A percentile compares a stretch with the other conserved stretches of the same genome.
Evolutionary conservation across 2,329 filamentous ascomycete genomes (phyloP).

Genomic region (Davidsoniella australis): DNA sequence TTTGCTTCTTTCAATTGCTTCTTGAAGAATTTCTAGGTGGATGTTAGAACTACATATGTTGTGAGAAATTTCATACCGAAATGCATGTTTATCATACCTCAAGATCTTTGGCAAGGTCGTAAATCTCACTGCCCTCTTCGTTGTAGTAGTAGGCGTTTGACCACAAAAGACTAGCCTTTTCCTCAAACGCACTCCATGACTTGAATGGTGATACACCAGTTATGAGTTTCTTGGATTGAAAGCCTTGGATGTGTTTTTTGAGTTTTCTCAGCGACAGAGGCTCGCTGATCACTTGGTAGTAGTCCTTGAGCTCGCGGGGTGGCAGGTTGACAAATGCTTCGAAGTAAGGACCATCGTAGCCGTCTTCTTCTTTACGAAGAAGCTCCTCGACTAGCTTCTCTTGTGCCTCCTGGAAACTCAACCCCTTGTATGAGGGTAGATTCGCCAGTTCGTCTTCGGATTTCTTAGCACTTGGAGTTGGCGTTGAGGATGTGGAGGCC

Average conservation of each 20-base stretch:
- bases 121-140: slow-evolving; percentile 78
- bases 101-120: slow-evolving; percentile 56
- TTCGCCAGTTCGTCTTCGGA: slow-evolving; percentile 19
- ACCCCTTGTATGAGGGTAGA: slow-evolving; percentile 48
- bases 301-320: slow-evolving; percentile 59
- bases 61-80: background rate
- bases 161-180: slow-evolving; percentile 69
- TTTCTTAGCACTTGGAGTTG: slow-evolving; percentile 8
- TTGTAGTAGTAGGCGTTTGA: slow-evolving; percentile 79
- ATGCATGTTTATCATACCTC: slow-evolving; percentile 31
- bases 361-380: slow-evolving; percentile 48
- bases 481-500: slow-evolving; percentile 3
- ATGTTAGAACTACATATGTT: background rate
- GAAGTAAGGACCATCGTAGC: slow-evolving; percentile 52
- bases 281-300: slow-evolving; percentile 68
- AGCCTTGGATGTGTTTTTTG: slow-evolving; percentile 59
- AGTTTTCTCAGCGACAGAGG: slow-evolving; percentile 65
- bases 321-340: slow-evolving; percentile 66
- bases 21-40: slow-evolving; percentile 41
- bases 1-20: slow-evolving; percentile 55
- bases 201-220: slow-evolving; percentile 55
- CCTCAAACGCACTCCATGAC: slow-evolving; percentile 66
- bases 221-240: slow-evolving; percentile 48
- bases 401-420: slow-evolving; percentile 70
- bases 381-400: slow-evolving; percentile 69